Percentiles rank a stretch among this genome's conserved stretches.
Evolutionary conservation across 1,139 yeast genomes (phyloP).

Genomic region (Blastobotrys raffinosifermentans): DNA sequence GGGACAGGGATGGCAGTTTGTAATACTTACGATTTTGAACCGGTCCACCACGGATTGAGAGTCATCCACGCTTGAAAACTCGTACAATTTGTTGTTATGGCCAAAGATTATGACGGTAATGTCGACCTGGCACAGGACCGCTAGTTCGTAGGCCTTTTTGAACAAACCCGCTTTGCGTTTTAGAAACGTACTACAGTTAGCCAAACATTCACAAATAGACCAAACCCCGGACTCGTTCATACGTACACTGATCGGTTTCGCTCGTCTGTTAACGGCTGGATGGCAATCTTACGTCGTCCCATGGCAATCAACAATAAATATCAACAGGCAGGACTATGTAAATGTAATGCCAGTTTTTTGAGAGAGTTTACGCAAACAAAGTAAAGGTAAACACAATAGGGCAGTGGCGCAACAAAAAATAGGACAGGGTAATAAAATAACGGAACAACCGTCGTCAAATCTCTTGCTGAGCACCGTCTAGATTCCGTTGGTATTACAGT

Average conservation of each 20-base stretch:
- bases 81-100: conserved; percentile 73
- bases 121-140: conserved; percentile 89
- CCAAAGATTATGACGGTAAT: conserved; percentile 86
- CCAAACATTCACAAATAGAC: conserved; percentile 1
- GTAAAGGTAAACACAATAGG: no score
- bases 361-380: no score
- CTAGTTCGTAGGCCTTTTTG: conserved; percentile 92
- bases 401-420: no score
- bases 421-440: no score
- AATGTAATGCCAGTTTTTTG: no score
- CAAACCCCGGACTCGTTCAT: no score
- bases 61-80: conserved; percentile 64
- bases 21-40: conserved; percentile 39
- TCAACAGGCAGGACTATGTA: no score
- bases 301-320: conserved; percentile 42
- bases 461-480: no score
- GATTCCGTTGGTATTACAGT: no score
- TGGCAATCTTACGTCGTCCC: conserved; percentile 97
- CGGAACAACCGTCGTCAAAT: no score
- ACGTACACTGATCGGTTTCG: conserved; percentile 56
- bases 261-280: conserved; percentile 86
- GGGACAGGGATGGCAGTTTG: no score
- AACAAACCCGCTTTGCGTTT: conserved; percentile 93
- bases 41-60: conserved; percentile 53
- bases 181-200: conserved; percentile 56